Evolutionary conservation across 768 basidiomycete genomes (phyloP).

Genomic region (Pholiota microspora): DNA sequence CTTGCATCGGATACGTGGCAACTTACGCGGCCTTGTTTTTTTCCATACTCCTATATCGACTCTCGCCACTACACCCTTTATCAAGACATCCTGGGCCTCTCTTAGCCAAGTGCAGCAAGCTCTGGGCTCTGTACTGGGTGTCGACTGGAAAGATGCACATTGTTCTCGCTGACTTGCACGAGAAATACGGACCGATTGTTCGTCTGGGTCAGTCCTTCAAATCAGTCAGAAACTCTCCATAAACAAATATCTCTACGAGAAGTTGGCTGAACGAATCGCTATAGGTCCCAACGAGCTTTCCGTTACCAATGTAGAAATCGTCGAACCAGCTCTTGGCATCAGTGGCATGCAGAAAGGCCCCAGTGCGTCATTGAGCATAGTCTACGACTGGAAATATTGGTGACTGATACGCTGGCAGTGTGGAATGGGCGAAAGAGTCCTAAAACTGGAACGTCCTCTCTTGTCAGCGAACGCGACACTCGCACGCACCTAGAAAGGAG

Average conservation of each 20-base stretch:
- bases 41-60: constrained; percentile 2
- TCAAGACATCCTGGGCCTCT: constrained; percentile 46
- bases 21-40: neutral
- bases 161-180: constrained; percentile 43
- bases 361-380: constrained; percentile 19
- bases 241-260: no score
- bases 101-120: constrained; percentile 35
- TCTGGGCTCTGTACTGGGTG: constrained; percentile 32
- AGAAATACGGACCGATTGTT: constrained; percentile 51
- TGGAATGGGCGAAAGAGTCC: constrained; percentile 29
- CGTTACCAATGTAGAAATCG: constrained; percentile 27
- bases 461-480: neutral
- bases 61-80: constrained; percentile 5
- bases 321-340: constrained; percentile 33
- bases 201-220: constrained; percentile 41
- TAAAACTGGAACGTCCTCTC: constrained; percentile 1
- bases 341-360: constrained; percentile 43
- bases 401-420: constrained; percentile 7
- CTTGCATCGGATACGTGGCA: neutral
- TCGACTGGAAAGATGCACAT: constrained; percentile 40
- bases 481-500: constrained; percentile 6
- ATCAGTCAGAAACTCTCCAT: no score
- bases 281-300: constrained; percentile 49
- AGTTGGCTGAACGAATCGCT: no score
- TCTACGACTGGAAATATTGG: neutral